These are phyloP conservation scores for Populus tremula DNA, from an alignment of 345 rosid genomes.

Conservation along the genomic window DNA sequence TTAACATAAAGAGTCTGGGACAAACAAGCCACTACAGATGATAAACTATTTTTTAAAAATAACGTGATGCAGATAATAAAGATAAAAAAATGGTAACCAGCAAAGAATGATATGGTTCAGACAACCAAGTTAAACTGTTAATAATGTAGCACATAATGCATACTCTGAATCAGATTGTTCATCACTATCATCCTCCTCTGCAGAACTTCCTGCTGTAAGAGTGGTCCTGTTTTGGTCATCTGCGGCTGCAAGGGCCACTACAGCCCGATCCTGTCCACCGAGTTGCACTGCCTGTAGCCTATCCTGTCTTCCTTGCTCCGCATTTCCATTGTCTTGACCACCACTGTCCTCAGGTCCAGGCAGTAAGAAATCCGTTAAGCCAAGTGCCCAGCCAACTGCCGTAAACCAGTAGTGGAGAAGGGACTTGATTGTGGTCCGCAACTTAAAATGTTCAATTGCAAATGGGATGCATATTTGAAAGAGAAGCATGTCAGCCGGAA, in stretches of 20 bases:
- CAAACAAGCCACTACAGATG: neutral
- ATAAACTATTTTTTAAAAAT: neutral
- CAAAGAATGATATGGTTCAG: neutral
- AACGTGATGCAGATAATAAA: neutral
- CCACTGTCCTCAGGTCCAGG: conserved; percentile 75
- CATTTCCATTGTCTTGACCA: conserved; percentile 73
- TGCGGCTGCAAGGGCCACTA: conserved; percentile 51
- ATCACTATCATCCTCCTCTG: conserved; percentile 71
- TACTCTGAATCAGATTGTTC: conserved; percentile 92
- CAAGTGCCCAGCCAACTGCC: conserved; percentile 91
- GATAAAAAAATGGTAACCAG: neutral
- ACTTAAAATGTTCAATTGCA: conserved; percentile 84
- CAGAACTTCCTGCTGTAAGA: conserved; percentile 35
- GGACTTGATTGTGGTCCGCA: conserved; percentile 85
- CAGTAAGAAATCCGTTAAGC: conserved; percentile 75
- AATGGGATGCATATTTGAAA: conserved; percentile 98
- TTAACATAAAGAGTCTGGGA: neutral
- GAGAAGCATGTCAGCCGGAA: conserved; percentile 96
- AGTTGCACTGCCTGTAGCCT: conserved; percentile 50
- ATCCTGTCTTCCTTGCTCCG: conserved; percentile 73
- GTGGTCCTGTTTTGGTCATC: conserved; percentile 48
- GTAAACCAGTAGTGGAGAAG: conserved; percentile 90
- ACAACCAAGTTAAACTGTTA: conserved; percentile 2
- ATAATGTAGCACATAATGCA: conserved; percentile 25
- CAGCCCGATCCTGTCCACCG: conserved; percentile 65